phyloP scores from a whole-genome alignment of 2,329 filamentous ascomycete genomes.

The Neonectria coccinea region DNA sequence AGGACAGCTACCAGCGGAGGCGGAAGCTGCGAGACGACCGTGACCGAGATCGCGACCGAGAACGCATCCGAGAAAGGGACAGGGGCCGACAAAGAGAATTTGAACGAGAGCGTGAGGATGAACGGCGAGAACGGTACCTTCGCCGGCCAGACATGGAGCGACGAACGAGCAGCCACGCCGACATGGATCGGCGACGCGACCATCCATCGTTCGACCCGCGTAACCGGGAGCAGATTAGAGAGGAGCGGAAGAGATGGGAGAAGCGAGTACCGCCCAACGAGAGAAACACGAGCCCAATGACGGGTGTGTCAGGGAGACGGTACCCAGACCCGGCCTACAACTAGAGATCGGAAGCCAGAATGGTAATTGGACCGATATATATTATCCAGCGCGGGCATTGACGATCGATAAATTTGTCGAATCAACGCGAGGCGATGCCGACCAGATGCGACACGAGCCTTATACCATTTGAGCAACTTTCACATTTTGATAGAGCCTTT shows the following conservation, averaged over 20 bases:
- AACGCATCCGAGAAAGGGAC: constrained; percentile 47
- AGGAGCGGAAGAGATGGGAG: constrained; percentile 52
- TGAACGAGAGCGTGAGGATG: constrained; percentile 54
- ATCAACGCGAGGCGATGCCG: background rate
- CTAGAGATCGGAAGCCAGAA: constrained; percentile 26
- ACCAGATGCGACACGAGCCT: background rate
- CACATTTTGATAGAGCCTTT: background rate
- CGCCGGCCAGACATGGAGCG: constrained; percentile 56
- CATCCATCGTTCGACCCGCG: constrained; percentile 50
- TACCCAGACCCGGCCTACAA: constrained; percentile 54
- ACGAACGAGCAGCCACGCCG: constrained; percentile 63
- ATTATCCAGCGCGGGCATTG: background rate
- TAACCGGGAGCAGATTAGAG: constrained; percentile 48
- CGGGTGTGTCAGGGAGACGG: constrained; percentile 52
- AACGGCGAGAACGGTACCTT: constrained; percentile 52
- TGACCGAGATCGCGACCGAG: constrained; percentile 45
- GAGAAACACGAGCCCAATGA: constrained; percentile 47
- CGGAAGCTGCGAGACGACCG: constrained; percentile 43
- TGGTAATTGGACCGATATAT: background rate
- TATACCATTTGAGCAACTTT: background rate
- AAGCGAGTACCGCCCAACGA: constrained; percentile 50
- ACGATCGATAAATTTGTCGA: background rate
- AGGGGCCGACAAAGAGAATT: constrained; percentile 54
- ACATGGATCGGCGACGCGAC: constrained; percentile 58
- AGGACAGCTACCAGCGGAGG: constrained; percentile 47